Evolutionary conservation across 371 early-diverging fungal species (phyloP).

Genomic region (Mucor ambiguus): DNA sequence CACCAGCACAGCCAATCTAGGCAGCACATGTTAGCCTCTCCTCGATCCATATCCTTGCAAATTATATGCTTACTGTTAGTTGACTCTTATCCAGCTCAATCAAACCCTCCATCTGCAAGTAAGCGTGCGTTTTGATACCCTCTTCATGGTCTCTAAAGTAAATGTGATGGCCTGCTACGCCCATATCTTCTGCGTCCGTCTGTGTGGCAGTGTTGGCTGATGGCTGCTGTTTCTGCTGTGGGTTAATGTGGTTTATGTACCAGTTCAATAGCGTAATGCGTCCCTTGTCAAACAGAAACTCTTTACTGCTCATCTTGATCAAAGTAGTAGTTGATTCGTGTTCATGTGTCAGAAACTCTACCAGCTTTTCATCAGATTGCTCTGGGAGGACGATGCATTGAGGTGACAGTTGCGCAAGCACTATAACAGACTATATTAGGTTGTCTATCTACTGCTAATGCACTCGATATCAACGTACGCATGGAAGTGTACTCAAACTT

Average conservation of each 20-base stretch:
- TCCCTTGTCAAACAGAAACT: conserved; percentile 58
- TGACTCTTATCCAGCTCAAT: conserved; percentile 53
- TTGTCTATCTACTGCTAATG: background rate
- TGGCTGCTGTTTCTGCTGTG: background rate
- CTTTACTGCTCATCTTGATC: conserved; percentile 49
- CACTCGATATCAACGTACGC: conserved; percentile 27
- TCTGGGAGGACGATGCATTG: conserved; percentile 12
- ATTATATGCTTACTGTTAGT: conserved; percentile 11
- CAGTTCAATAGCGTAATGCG: conserved; percentile 36
- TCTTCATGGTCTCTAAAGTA: conserved; percentile 32
- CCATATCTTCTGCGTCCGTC: background rate
- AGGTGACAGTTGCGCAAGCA: conserved; percentile 12
- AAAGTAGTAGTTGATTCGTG: conserved; percentile 29
- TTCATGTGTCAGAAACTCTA: background rate
- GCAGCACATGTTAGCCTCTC: background rate
- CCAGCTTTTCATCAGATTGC: background rate
- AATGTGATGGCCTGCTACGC: background rate
- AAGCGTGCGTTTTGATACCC: conserved; percentile 45
- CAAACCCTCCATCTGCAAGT: conserved; percentile 52
- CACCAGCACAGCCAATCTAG: conserved; percentile 72
- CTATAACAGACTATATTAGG: background rate
- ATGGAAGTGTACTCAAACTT: conserved; percentile 35
- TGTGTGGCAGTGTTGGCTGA: background rate
- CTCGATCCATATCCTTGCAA: background rate
- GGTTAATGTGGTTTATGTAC: conserved; percentile 14